phyloP scores from a whole-genome alignment of 169 alveolate species.

The Babesia bigemina region DNA sequence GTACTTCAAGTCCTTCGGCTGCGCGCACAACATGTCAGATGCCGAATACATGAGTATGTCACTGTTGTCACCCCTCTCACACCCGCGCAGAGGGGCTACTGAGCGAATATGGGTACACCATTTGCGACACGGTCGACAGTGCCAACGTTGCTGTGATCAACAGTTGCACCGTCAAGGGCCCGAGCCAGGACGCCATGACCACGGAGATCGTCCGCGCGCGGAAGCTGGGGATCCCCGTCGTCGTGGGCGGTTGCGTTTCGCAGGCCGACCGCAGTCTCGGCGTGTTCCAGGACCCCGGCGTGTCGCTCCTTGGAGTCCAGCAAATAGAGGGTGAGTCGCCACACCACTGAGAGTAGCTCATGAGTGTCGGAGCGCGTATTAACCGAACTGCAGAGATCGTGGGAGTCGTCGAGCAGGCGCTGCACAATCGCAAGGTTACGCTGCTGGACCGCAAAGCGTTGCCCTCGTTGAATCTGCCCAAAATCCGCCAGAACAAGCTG shows the following conservation, averaged over 20 bases:
- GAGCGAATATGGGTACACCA: constrained; percentile 89
- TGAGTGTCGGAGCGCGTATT: neutral
- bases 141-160: constrained; percentile 92
- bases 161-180: constrained; percentile 98
- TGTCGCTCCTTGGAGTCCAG: constrained; percentile 84
- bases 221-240: constrained; percentile 73
- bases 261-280: constrained; percentile 87
- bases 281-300: constrained; percentile 56
- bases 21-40: constrained; percentile 97
- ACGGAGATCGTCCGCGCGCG: constrained; percentile 73
- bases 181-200: constrained; percentile 94
- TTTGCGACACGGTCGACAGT: constrained; percentile 88
- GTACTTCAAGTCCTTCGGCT: constrained; percentile 96
- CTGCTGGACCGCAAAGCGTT: constrained; percentile 85
- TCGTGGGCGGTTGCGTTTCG: constrained; percentile 95
- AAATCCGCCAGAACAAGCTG: constrained; percentile 93
- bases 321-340: constrained; percentile 27
- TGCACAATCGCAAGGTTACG: constrained; percentile 90
- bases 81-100: constrained; percentile 76
- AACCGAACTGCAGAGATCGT: constrained; percentile 74
- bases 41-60: constrained; percentile 93
- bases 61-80: neutral
- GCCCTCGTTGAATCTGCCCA: constrained; percentile 95
- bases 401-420: constrained; percentile 94
- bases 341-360: constrained; percentile 67